Percentiles rank a stretch among this genome's conserved stretches.
Evolutionary conservation across 345 rosid species (phyloP).

Genomic region (Ailanthus altissimus): DNA sequence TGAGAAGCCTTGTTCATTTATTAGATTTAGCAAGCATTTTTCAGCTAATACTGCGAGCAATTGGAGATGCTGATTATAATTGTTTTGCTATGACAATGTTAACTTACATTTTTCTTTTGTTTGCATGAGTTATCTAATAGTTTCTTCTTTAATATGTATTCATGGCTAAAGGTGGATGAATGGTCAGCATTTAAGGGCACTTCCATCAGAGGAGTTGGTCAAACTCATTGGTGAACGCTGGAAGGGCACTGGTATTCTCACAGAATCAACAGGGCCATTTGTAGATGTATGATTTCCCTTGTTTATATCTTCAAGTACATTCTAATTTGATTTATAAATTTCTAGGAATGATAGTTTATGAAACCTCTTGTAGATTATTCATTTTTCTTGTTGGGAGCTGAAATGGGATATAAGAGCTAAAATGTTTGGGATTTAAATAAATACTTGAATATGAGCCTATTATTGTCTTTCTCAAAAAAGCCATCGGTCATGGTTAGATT

Average conservation of each 20-base stretch:
- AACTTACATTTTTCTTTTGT: slow-evolving; percentile 13
- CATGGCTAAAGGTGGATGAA: slow-evolving; percentile 85
- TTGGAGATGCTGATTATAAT: slow-evolving; percentile 8
- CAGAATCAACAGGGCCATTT: slow-evolving; percentile 61
- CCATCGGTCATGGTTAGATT: background rate
- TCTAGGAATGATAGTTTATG: background rate
- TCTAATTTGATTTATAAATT: background rate
- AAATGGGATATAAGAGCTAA: background rate
- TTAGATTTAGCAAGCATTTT: slow-evolving; percentile 10
- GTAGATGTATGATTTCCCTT: slow-evolving; percentile 56
- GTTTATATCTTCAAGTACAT: background rate
- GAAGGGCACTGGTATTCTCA: slow-evolving; percentile 67
- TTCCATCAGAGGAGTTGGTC: slow-evolving; percentile 61
- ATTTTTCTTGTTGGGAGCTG: background rate
- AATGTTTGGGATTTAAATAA: background rate
- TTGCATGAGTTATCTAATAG: slow-evolving; percentile 16
- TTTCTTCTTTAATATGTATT: slow-evolving; percentile 10
- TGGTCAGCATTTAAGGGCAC: slow-evolving; percentile 79
- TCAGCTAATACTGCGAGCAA: background rate
- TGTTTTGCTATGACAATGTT: background rate
- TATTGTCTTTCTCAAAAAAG: slow-evolving; percentile 5
- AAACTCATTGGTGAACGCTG: slow-evolving; percentile 81
- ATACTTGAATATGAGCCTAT: background rate
- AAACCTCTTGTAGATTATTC: background rate
- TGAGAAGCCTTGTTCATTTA: background rate